phyloP scores from a whole-genome alignment of 2,329 filamentous ascomycete species.

The Aureobasidium musti region DNA sequence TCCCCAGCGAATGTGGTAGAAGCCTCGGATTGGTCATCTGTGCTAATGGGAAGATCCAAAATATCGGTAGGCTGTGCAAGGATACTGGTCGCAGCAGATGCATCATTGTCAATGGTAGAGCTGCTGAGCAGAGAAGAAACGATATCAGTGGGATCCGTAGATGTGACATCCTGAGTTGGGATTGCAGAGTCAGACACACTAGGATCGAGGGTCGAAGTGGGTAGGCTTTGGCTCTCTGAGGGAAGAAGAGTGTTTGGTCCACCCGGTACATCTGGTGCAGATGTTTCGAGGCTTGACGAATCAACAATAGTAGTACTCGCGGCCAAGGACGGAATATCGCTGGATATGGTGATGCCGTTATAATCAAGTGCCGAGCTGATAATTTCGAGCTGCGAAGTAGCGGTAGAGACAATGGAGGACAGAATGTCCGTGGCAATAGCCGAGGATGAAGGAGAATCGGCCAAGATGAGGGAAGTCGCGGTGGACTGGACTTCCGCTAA shows the following conservation, averaged over 20 bases:
- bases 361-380: slow-evolving; percentile 4
- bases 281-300: not conserved
- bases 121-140: not conserved
- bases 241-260: not conserved
- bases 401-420: not conserved
- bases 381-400: not conserved
- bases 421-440: not conserved
- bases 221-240: not conserved
- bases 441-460: not conserved
- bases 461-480: not conserved
- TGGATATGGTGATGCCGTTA: not conserved
- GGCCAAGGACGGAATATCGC: not conserved
- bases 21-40: not conserved
- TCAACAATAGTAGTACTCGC: not conserved
- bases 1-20: too few relatives aligned
- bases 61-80: not conserved
- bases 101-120: not conserved
- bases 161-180: not conserved
- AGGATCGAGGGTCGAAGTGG: not conserved
- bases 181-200: not conserved
- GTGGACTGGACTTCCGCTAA: not conserved
- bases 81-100: not conserved
- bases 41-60: not conserved
- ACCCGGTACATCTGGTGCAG: not conserved
- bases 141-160: not conserved